These are phyloP conservation scores for Picea mariana DNA, from an alignment of 83 land plant genomes.

Conservation along the genomic window DNA sequence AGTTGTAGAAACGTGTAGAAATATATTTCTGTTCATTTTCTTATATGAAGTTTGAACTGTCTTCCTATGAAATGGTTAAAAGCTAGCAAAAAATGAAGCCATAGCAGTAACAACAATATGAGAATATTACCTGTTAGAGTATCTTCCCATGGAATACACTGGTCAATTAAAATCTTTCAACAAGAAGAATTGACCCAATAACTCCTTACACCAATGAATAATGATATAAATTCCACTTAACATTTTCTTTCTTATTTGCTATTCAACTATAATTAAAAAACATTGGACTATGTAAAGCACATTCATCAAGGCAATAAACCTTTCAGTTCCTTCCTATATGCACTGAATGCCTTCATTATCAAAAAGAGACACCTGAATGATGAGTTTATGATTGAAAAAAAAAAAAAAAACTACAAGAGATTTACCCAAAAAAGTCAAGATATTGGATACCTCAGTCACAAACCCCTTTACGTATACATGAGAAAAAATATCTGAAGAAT, in stretches of 20 bases:
- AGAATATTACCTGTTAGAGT: too few species aligned
- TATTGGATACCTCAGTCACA: constrained; percentile 61
- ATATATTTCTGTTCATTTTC: not conserved
- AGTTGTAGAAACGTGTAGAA: not conserved
- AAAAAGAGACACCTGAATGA: not conserved
- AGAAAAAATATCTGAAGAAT: constrained; percentile 74
- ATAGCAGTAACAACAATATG: too few species aligned
- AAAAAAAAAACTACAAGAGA: not conserved
- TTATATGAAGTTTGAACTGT: not conserved
- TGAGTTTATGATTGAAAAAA: not conserved
- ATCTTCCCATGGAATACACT: too few species aligned
- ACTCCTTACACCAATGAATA: not conserved
- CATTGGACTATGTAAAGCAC: not conserved
- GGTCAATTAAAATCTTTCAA: too few species aligned
- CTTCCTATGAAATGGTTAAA: too few species aligned
- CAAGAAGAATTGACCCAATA: not conserved
- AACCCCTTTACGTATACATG: constrained; percentile 80
- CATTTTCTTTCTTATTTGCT: not conserved
- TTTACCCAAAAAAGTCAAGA: not conserved
- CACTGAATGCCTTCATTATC: constrained; percentile 55
- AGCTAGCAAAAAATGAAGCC: too few species aligned
- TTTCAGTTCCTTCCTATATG: constrained; percentile 62
- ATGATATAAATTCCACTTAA: not conserved
- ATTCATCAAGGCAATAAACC: constrained; percentile 54
- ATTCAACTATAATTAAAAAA: not conserved